A percentile compares a stretch with the other conserved stretches of the same genome.
Evolutionary conservation across 129 eudicot species (phyloP).

Genomic region (Gnaphalium uliginosum): DNA sequence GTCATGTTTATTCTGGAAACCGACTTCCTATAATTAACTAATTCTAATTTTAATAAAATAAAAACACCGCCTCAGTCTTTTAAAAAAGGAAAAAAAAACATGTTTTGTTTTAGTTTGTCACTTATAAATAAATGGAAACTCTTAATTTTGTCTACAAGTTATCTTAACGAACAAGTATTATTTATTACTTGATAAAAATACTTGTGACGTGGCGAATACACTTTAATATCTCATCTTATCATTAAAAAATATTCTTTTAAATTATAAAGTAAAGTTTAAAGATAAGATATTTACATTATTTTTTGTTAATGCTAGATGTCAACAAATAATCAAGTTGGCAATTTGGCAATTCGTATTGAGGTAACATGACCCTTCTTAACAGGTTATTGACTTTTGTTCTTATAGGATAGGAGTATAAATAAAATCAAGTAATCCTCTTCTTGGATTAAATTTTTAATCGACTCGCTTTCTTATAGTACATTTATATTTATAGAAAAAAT

Average conservation of each 20-base stretch:
- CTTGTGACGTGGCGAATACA: background rate
- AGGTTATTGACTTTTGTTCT: too few relatives aligned
- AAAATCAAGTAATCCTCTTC: too few relatives aligned
- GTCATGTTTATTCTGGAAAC: background rate
- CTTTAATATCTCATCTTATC: too few relatives aligned
- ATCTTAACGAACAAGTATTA: background rate
- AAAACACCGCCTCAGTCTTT: background rate
- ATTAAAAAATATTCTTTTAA: too few relatives aligned
- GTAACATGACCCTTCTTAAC: background rate
- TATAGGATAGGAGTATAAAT: too few relatives aligned
- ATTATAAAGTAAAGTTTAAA: background rate
- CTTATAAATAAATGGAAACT: background rate
- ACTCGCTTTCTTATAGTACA: too few relatives aligned
- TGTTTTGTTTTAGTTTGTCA: background rate
- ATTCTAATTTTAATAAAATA: too few relatives aligned
- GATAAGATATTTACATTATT: background rate
- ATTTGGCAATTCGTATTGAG: background rate
- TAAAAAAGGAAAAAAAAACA: background rate
- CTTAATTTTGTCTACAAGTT: background rate
- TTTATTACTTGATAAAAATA: background rate
- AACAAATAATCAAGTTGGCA: background rate
- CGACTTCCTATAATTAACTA: background rate
- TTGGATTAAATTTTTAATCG: too few relatives aligned
- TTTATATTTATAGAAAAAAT: too few relatives aligned
- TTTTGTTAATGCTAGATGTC: background rate